Evolutionary conservation across 179 eudicot species (phyloP), one percentile per base, ranked within the genome.

Genomic region (Dionaea muscipula): DNA sequence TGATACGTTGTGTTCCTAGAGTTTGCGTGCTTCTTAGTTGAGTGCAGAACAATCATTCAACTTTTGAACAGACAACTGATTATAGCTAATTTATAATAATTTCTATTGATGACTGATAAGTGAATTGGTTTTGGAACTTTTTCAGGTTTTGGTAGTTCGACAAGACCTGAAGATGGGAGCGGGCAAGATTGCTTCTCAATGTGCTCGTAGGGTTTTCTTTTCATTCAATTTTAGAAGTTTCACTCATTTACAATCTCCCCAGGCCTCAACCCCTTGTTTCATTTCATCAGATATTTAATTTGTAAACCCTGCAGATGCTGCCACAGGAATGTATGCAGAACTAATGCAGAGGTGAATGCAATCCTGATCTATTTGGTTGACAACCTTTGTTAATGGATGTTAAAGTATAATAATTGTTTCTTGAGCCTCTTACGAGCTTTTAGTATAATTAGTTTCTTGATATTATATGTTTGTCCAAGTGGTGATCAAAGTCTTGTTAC

Each of bases 131-230:
- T 51, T 18, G n/a, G 37, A 27, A 38, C 33, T 43, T 33, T 47
- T 46, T 9, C 75, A 90, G 97, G 95, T 90, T 59, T 75, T 90
- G 65, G 93, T 90, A 47, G 97, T 90, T 45, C 81, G 97, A 68
- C 95, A 86, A 75, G 97, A 90, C 73, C 73, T 90, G 56, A 86
- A 80, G 79, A 90, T 86, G 97, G 94, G 94, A 63, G 40, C 81
- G 14, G 95, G 97, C 62, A 86, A 86, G 64, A 73, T 86, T 67
- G 95, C 95, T 17, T 86, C 97, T 69, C 95, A 90, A 68, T 90
- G 97, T 78, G 95, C 97, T 63, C 97, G 95, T 86, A 82, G 78
- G 90, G 59, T 54, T 27, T 26, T 37, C 26, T 21, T 43, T 19
- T 6, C 7, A 20, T 0, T 36, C n/a, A 11, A 55, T 15, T 53